These are phyloP conservation scores for Boechera divaricarpa DNA, from an alignment of 345 rosid species.

Conservation along the genomic window DNA sequence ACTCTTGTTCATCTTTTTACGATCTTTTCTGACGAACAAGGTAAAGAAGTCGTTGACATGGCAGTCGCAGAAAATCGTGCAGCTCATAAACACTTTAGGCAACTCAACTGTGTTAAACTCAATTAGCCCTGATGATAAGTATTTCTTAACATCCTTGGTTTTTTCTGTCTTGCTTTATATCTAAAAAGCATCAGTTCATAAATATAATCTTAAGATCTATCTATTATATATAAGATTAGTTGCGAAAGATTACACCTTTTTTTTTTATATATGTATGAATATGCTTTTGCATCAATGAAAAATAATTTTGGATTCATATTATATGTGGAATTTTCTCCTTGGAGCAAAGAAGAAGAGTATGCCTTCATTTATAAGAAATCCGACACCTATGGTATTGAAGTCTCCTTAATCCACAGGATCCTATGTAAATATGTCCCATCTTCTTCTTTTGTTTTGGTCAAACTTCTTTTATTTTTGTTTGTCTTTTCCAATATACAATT, in stretches of 20 bases:
- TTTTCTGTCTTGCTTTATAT: neutral
- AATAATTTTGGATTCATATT: neutral
- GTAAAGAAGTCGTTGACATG: conserved; percentile 10
- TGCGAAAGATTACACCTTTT: neutral
- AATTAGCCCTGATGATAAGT: conserved; percentile 28
- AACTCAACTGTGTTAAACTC: conserved; percentile 35
- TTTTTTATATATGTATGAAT: neutral
- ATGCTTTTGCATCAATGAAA: neutral
- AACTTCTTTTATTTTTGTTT: too few species aligned
- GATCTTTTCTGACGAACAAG: conserved; percentile 12
- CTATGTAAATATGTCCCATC: too few species aligned
- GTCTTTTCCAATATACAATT: neutral
- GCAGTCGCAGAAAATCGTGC: conserved; percentile 37
- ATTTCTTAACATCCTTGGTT: neutral
- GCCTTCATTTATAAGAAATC: neutral
- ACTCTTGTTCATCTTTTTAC: conserved; percentile 25
- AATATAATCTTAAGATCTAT: neutral
- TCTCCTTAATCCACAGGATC: neutral
- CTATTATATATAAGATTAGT: neutral
- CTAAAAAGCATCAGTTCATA: neutral
- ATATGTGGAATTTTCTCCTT: neutral
- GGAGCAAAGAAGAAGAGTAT: conserved; percentile 10
- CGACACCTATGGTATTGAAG: neutral
- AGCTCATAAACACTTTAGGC: conserved; percentile 42
- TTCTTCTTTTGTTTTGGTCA: too few species aligned